Base-by-base conservation (phyloP, 2,329 filamentous ascomycete species). In the Aspergillus sp. region DNA sequence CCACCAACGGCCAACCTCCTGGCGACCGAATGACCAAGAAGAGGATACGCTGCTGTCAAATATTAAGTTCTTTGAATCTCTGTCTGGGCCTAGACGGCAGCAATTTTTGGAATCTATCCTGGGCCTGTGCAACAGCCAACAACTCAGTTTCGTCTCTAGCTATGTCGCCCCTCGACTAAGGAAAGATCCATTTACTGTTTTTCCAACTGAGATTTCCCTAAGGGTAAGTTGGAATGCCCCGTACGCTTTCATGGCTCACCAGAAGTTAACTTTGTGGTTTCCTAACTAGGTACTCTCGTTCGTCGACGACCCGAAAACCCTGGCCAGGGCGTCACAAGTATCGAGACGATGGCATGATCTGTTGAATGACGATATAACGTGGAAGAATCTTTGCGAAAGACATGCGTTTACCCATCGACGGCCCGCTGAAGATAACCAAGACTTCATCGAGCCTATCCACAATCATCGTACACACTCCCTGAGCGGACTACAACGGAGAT, bases 381-480 rank as follows among this genome's bases (percentile, higher is more conserved):
- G 95, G 95, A 97, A 96, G 79, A 91, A 95, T 60, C 83, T 99
- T 18, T 98, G 93, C 72, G 91, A 96, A 63, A 97, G 96, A 76
- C 93, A 96, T 73, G 92, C 95, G 60, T 99, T 96, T 74, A 91
- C 93, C 58, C 97, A 96, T 73, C 86, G 84, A 48, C 75, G 81
- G 51, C 71, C 83, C 50, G 81, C 82, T 75, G 74, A 81, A 47
- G 77, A 76, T 38, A 70, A 71, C 42, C 67, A 61, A 24, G 71
- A 75, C 26, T 68, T 71, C 48, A 61, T 73, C 39, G 74, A 76
- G 42, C 68, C 72, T 45, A 70, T 74, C 51, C 69, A 70, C 39
- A 62, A 62, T 44, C 66, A 67, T 42, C 61, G 57, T 15, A 62
- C 64, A 39, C 62, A 64, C 38, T 59, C 66, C 18, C 50, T 66